phyloP scores from a whole-genome alignment of 2,329 filamentous ascomycete genomes.

The Scedosporium dehoogii region DNA sequence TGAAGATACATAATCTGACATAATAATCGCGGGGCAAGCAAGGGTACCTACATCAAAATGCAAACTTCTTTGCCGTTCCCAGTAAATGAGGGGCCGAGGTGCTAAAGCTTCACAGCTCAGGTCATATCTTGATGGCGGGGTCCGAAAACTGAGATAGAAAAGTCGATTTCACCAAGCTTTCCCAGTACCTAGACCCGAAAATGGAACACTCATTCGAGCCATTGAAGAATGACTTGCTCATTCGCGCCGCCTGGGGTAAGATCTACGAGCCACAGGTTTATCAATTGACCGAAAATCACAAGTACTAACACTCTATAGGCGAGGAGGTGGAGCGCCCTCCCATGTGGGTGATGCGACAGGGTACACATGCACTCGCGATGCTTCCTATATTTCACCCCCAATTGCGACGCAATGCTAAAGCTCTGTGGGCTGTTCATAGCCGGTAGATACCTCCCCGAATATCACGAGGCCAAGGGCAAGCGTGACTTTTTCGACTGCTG shows the following conservation, averaged over 20 bases:
- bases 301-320: slow-evolving; percentile 39
- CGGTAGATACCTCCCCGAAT: slow-evolving; percentile 93
- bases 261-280: slow-evolving; percentile 9
- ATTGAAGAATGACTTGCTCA: slow-evolving; percentile 83
- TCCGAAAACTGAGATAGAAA: slow-evolving; percentile 10
- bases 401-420: slow-evolving; percentile 1
- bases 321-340: slow-evolving; percentile 86
- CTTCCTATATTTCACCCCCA: neutral
- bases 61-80: neutral
- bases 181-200: slow-evolving; percentile 16
- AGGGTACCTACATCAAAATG: too few species aligned
- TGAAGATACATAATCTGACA: neutral
- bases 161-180: neutral
- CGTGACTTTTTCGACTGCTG: slow-evolving; percentile 98
- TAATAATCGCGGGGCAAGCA: neutral
- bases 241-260: slow-evolving; percentile 81
- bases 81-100: slow-evolving; percentile 11
- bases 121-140: slow-evolving; percentile 6
- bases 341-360: slow-evolving; percentile 99
- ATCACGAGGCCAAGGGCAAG: slow-evolving; percentile 84
- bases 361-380: slow-evolving; percentile 35
- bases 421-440: slow-evolving; percentile 38
- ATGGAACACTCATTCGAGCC: slow-evolving; percentile 70
- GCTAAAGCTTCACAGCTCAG: slow-evolving; percentile 6
- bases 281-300: neutral